These are phyloP conservation scores for Globisporangium barbulae DNA, from an alignment of 352 stramenopile genomes.

Conservation along the genomic window DNA sequence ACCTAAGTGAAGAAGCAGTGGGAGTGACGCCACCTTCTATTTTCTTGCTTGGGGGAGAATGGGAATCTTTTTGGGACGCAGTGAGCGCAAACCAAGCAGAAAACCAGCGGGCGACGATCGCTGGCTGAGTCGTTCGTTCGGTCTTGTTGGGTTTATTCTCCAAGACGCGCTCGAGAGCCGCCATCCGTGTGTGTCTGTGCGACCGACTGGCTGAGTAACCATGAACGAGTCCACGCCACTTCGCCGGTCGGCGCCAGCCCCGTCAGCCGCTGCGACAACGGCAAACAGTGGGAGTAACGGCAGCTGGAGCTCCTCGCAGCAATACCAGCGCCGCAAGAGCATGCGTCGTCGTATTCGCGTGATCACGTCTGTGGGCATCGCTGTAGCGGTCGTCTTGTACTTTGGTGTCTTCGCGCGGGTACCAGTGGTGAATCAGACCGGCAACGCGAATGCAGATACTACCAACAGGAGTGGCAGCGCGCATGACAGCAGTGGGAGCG, in stretches of 20 bases:
- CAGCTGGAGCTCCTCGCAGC: conserved; percentile 6
- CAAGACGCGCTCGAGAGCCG: conserved; percentile 1
- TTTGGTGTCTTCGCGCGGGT: conserved; percentile 6
- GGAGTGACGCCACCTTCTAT: conserved; percentile 15
- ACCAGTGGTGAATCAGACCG: neutral
- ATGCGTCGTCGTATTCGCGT: conserved; percentile 22
- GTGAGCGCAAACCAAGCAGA: too few relatives aligned
- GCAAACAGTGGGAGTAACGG: conserved; percentile 9
- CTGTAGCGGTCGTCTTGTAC: conserved; percentile 16
- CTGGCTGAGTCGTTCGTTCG: neutral
- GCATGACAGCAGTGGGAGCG: conserved; percentile 15
- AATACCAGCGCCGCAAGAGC: conserved; percentile 9
- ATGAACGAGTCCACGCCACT: conserved; percentile 56
- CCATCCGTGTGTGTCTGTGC: neutral
- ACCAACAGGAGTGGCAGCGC: neutral
- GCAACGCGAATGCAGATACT: neutral
- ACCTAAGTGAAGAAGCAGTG: conserved; percentile 3
- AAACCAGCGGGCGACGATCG: neutral
- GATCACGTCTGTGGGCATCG: conserved; percentile 20
- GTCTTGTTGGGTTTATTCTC: neutral
- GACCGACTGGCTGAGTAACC: neutral
- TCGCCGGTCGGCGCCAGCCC: conserved; percentile 23
- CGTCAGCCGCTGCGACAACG: conserved; percentile 15
- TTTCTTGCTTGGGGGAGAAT: conserved; percentile 1
- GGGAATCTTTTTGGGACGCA: too few relatives aligned